A percentile compares a stretch with the other conserved stretches of the same genome.
These are phyloP conservation scores for Rhodotorula sp. DNA, from an alignment of 1,284 basidiomycete species.

Conservation along the genomic window DNA sequence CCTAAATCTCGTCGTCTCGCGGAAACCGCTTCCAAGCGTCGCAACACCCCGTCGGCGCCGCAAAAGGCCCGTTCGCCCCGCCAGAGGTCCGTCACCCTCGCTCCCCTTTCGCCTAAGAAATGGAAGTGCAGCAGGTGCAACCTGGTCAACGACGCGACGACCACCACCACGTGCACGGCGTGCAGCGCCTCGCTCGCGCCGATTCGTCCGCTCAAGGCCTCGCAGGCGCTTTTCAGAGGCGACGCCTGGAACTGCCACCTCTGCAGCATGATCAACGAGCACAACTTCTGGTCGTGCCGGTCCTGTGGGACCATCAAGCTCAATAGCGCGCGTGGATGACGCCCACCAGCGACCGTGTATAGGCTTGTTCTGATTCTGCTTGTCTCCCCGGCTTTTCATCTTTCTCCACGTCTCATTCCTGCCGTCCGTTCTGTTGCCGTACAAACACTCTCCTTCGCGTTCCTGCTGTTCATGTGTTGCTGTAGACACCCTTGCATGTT, in stretches of 20 bases:
- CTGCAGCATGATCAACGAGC: conserved; percentile 24
- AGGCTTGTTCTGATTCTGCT: neutral
- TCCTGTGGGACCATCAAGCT: conserved; percentile 26
- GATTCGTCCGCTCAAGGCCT: neutral
- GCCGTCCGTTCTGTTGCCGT: neutral
- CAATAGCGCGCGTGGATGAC: conserved; percentile 19
- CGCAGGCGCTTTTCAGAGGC: neutral
- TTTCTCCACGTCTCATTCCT: neutral
- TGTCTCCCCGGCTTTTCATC: neutral
- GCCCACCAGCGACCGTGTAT: neutral
- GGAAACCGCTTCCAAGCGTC: neutral
- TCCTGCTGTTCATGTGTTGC: neutral
- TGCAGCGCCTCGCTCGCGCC: neutral
- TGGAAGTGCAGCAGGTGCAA: neutral
- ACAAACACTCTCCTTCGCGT: neutral
- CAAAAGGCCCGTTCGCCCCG: no score
- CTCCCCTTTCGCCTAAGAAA: neutral
- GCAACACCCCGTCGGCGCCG: no score
- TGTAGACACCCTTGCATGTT: conserved; percentile 1
- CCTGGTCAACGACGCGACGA: neutral
- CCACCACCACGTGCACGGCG: neutral
- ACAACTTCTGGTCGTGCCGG: conserved; percentile 27
- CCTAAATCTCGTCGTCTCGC: neutral
- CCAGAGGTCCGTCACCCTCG: neutral
- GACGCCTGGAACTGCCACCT: conserved; percentile 27